Percentiles rank a stretch among this genome's conserved stretches.
Conservation (phyloP, 2,329 filamentous ascomycete genomes). For the Moelleriella libera region DNA sequence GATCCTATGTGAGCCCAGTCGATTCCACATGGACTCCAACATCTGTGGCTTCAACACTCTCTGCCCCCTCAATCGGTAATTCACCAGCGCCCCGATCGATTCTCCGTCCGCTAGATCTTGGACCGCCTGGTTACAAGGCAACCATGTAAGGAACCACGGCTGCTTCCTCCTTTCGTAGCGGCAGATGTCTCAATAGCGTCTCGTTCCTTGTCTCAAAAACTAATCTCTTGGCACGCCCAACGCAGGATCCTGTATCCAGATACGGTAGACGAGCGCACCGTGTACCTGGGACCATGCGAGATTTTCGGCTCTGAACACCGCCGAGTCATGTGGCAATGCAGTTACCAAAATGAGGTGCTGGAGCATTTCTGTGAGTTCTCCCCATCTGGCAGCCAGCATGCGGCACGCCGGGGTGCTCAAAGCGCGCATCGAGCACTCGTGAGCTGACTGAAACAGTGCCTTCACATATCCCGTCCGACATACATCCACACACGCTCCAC, state of each 20-base stretch:
- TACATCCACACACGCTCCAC: constrained; percentile 34
- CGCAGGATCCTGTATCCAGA: constrained; percentile 35
- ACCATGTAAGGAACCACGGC: constrained; percentile 27
- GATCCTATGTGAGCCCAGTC: constrained; percentile 26
- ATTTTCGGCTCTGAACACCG: constrained; percentile 31
- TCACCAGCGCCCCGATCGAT: constrained; percentile 20
- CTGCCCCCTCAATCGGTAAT: constrained; percentile 23
- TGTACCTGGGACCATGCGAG: constrained; percentile 40
- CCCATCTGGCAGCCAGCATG: too few species aligned
- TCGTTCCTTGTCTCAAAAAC: too few species aligned
- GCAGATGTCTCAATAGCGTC: too few species aligned
- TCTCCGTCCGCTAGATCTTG: constrained; percentile 32
- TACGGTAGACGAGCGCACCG: constrained; percentile 30
- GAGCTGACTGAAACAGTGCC: constrained; percentile 20
- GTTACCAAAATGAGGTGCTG: constrained; percentile 34
- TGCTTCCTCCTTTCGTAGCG: background rate
- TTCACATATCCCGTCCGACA: constrained; percentile 26
- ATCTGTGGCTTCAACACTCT: constrained; percentile 27
- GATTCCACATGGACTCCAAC: constrained; percentile 32
- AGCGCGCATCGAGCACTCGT: too few species aligned
- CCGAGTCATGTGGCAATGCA: constrained; percentile 37
- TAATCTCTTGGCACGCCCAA: too few species aligned
- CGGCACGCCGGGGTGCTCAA: too few species aligned
- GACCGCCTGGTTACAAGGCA: constrained; percentile 38
- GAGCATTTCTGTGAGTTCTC: constrained; percentile 30